Percentiles rank a stretch among this genome's conserved stretches.
These are phyloP conservation scores for Musa acuminata DNA, from an alignment of 176 grass and related monocot genomes.

Conservation along the genomic window DNA sequence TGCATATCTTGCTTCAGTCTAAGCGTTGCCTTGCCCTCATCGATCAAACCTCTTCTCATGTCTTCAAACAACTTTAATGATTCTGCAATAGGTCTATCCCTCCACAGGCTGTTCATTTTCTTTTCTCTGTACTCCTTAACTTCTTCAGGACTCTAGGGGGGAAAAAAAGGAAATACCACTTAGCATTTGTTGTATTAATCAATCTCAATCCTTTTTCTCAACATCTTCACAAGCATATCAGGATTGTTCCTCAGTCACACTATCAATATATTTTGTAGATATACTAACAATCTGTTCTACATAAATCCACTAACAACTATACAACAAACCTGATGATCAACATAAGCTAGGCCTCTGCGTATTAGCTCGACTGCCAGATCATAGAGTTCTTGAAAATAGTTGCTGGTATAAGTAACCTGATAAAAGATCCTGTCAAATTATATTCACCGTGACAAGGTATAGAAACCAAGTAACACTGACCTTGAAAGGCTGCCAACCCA, in stretches of 20 bases:
- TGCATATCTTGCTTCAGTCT: conserved; percentile 99
- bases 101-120: conserved; percentile 94
- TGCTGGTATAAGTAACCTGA: conserved; percentile 83
- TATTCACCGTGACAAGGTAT: conserved; percentile 1
- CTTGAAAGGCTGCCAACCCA: conserved; percentile 95
- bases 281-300: neutral
- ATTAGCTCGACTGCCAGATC: conserved; percentile 85
- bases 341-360: conserved; percentile 78
- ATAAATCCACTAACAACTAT: neutral
- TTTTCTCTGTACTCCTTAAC: conserved; percentile 96
- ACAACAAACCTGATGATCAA: conserved; percentile 83
- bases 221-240: neutral
- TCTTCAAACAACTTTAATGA: conserved; percentile 92
- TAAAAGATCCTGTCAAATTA: conserved; percentile 6
- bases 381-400: conserved; percentile 95
- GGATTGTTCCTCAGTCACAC: neutral
- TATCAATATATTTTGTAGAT: neutral
- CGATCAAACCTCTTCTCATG: conserved; percentile 74
- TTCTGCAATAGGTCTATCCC: conserved; percentile 70
- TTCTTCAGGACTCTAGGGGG: conserved; percentile 68
- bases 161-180: conserved; percentile 11
- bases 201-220: neutral
- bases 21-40: conserved; percentile 77
- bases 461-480: conserved; percentile 19
- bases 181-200: neutral